Evolutionary conservation across 208 protist species (phyloP).

Genomic region (Balamuthia mandrillaris): DNA sequence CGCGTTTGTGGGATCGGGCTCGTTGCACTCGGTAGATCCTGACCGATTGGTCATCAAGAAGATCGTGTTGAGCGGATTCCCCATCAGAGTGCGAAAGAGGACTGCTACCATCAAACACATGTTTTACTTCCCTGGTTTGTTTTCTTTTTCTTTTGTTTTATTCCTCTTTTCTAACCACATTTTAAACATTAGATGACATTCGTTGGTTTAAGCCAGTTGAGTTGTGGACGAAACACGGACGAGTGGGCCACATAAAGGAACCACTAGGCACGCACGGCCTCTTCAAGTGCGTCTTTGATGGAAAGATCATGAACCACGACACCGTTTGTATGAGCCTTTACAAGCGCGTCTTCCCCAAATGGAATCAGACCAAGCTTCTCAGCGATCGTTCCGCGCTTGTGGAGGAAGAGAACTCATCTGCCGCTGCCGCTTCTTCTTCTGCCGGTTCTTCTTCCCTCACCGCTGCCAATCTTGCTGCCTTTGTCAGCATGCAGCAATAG

Average conservation of each 20-base stretch:
- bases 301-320: slow-evolving; percentile 89
- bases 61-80: slow-evolving; percentile 75
- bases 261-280: slow-evolving; percentile 91
- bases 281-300: slow-evolving; percentile 93
- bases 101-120: slow-evolving; percentile 84
- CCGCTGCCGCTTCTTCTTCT: no score
- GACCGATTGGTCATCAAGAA: slow-evolving; percentile 78
- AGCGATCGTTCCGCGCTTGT: no score
- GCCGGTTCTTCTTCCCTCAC: no score
- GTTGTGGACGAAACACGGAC: slow-evolving; percentile 90
- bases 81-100: slow-evolving; percentile 76
- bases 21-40: slow-evolving; percentile 67
- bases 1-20: slow-evolving; percentile 52
- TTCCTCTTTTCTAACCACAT: slow-evolving; percentile 77
- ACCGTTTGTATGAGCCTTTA: slow-evolving; percentile 95
- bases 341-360: slow-evolving; percentile 79
- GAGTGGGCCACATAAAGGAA: slow-evolving; percentile 90
- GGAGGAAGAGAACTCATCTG: no score
- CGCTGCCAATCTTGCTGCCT: no score
- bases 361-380: slow-evolving; percentile 8
- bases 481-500: no score
- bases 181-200: slow-evolving; percentile 89
- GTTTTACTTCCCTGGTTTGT: slow-evolving; percentile 70
- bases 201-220: slow-evolving; percentile 95
- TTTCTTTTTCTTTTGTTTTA: slow-evolving; percentile 23